phyloP scores from a whole-genome alignment of 2,329 filamentous ascomycete genomes.

The Hymenoscyphus fraxineus region DNA sequence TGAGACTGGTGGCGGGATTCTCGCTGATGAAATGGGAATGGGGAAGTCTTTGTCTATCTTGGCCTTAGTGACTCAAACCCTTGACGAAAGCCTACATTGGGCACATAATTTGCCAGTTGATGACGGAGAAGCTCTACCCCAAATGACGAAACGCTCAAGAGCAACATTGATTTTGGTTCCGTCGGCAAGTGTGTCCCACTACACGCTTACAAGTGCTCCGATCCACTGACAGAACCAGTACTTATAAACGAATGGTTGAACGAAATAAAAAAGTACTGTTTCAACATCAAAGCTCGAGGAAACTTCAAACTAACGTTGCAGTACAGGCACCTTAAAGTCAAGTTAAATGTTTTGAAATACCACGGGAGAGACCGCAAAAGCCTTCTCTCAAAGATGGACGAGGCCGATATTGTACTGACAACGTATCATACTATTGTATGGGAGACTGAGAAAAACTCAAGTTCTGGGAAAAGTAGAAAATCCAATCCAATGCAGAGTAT shows the following conservation, averaged over 20 bases:
- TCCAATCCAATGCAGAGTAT: conserved; percentile 34
- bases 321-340: conserved; percentile 35
- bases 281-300: background rate
- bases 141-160: conserved; percentile 25
- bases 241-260: background rate
- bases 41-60: conserved; percentile 50
- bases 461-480: too few species aligned
- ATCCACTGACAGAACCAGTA: background rate
- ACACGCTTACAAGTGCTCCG: conserved; percentile 15
- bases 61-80: conserved; percentile 42
- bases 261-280: background rate
- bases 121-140: background rate
- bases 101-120: conserved; percentile 11
- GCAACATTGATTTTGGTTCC: conserved; percentile 45
- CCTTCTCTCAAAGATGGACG: conserved; percentile 29
- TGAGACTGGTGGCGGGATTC: conserved; percentile 57
- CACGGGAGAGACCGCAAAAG: conserved; percentile 36
- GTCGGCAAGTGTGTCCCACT: conserved; percentile 35
- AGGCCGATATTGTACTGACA: conserved; percentile 43
- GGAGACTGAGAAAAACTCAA: conserved; percentile 32
- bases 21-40: conserved; percentile 57
- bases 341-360: conserved; percentile 31
- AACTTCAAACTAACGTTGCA: background rate
- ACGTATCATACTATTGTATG: conserved; percentile 45
- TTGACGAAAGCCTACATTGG: conserved; percentile 33